Percentiles rank a stretch among this genome's conserved stretches.
These are phyloP conservation scores for Microcyclosporella mali DNA, from an alignment of 2,329 filamentous ascomycete genomes.

Conservation along the genomic window DNA sequence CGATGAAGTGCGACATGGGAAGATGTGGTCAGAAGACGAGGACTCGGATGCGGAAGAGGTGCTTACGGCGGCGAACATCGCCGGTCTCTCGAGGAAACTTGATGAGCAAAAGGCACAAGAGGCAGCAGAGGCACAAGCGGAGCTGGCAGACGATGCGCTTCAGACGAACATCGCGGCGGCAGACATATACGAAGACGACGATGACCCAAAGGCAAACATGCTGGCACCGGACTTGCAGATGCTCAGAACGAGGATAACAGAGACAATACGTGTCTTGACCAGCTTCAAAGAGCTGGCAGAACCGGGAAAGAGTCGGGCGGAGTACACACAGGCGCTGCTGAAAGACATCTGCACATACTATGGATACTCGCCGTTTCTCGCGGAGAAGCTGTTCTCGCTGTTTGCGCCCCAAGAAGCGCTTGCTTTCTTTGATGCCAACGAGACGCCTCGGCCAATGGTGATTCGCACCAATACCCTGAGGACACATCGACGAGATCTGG, in stretches of 20 bases:
- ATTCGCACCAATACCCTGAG: constrained; percentile 95
- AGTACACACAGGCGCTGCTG: constrained; percentile 80
- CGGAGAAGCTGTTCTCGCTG: constrained; percentile 87
- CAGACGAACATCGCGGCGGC: constrained; percentile 88
- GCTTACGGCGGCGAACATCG: constrained; percentile 93
- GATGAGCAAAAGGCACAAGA: constrained; percentile 72
- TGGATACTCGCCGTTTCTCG: constrained; percentile 89
- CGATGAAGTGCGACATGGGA: constrained; percentile 43
- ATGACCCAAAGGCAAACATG: constrained; percentile 50
- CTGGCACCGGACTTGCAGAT: constrained; percentile 87
- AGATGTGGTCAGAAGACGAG: constrained; percentile 92
- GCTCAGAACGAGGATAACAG: constrained; percentile 80
- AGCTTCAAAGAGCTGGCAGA: constrained; percentile 79
- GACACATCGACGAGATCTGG: constrained; percentile 69
- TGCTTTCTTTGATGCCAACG: constrained; percentile 98
- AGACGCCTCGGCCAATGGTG: constrained; percentile 85
- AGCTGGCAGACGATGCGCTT: constrained; percentile 76
- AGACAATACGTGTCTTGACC: constrained; percentile 84
- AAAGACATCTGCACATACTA: constrained; percentile 96
- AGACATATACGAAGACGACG: constrained; percentile 58
- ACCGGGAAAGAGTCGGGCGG: constrained; percentile 71
- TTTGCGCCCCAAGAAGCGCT: constrained; percentile 92
- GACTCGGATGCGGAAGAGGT: constrained; percentile 82
- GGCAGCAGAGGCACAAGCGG: constrained; percentile 74
- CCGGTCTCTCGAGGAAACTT: constrained; percentile 77